These are phyloP conservation scores for Colletotrichum melonis DNA, from an alignment of 2,329 filamentous ascomycete species.

Conservation along the genomic window DNA sequence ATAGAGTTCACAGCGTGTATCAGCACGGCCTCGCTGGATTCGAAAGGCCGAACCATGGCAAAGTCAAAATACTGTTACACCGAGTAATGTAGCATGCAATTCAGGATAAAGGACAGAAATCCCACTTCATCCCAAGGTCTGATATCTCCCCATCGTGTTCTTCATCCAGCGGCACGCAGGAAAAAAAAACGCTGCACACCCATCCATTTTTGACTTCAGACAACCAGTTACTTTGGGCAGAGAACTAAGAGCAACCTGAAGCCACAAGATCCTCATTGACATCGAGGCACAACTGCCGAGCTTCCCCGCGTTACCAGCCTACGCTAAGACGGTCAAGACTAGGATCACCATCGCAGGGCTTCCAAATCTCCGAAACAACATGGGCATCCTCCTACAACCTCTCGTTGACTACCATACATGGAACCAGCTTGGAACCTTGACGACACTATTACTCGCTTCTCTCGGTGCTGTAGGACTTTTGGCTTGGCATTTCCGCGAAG, in stretches of 20 bases:
- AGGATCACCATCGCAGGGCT: neutral
- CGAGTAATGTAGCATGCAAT: neutral
- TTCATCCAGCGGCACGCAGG: too few relatives aligned
- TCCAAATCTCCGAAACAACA: neutral
- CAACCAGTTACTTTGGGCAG: too few relatives aligned
- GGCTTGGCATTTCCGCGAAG: slow-evolving; percentile 6
- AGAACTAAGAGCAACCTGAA: too few relatives aligned
- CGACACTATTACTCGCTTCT: neutral
- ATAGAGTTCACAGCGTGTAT: neutral
- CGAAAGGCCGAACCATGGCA: neutral
- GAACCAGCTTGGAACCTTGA: neutral
- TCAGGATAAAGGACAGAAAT: neutral
- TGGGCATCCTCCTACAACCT: neutral
- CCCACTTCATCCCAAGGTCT: too few relatives aligned
- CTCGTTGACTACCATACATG: neutral
- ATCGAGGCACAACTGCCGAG: neutral
- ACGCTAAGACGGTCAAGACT: neutral
- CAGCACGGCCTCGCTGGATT: neutral
- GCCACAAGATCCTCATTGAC: too few relatives aligned
- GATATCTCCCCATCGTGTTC: too few relatives aligned
- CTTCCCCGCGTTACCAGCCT: neutral
- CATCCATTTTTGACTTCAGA: too few relatives aligned
- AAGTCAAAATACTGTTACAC: neutral
- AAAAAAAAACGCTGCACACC: too few relatives aligned
- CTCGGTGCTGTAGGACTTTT: neutral